Base-by-base conservation (phyloP, 768 basidiomycete species). In the Clavulina sp. region DNA sequence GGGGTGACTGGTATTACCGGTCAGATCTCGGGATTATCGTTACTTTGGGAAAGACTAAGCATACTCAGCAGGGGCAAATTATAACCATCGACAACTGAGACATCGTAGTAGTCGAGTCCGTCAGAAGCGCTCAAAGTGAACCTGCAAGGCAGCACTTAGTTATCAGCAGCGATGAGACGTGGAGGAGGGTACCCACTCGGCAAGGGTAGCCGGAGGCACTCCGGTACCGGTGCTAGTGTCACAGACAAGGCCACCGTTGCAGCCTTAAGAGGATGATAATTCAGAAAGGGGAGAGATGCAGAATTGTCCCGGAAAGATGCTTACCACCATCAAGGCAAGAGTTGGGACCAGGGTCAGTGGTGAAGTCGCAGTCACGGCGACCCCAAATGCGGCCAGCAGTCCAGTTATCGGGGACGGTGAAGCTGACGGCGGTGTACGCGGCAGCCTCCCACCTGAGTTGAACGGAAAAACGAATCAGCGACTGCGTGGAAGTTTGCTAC, bases 201-300 rank as follows among this genome's bases (percentile, higher is more conserved):
- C 55, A n/a, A 58, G 50, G 1, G 55, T 52, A 2, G 57, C 59
- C 4, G 58, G 60, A 19, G 60, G 57, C 3, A 61, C 60, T 23
- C 59, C 69, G 0, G 69, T 70, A 4, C 69, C 69, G 13, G 62
- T 64, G 54, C n/a, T 50, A 13, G 62, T 53, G 55, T 68, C 64
- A 50, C 68, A 70, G 21, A 59, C 46, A 0, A 70, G 59, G 33
- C 69, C 69, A 43, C 69, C 50, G 43, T 54, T 57, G 50, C 51
- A 58, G 16, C 53, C 53, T 46, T n/a, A n/a, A n/a, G n/a, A n/a
- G n/a, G n/a, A n/a, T n/a, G n/a, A n/a, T n/a, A n/a, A n/a, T n/a
- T n/a, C n/a, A n/a, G n/a, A n/a, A n/a, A n/a, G n/a, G n/a, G n/a
- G n/a, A n/a, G n/a, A n/a, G n/a, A n/a, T n/a, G n/a, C n/a, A n/a